phyloP scores from a whole-genome alignment of 306 rosid genomes.

The Adenanthera pavonina region DNA sequence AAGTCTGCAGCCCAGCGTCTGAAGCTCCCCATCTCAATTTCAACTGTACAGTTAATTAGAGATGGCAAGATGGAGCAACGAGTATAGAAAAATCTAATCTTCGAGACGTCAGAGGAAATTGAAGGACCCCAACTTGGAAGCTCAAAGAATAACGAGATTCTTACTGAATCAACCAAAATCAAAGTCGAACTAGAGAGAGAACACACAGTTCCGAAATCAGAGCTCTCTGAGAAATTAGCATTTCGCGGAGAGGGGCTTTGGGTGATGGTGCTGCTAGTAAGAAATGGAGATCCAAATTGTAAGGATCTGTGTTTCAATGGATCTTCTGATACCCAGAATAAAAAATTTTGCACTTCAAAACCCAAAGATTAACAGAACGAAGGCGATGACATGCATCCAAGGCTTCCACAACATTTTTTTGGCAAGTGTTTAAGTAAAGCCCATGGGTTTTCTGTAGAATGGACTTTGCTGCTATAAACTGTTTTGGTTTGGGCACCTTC shows the following conservation, averaged over 20 bases:
- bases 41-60: neutral
- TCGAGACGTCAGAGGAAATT: constrained; percentile 14
- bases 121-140: constrained; percentile 24
- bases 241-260: neutral
- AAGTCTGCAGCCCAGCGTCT: constrained; percentile 11
- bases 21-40: constrained; percentile 42
- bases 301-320: neutral
- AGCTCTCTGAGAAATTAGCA: neutral
- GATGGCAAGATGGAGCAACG: constrained; percentile 16
- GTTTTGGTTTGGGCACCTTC: neutral
- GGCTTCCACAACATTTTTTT: neutral
- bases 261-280: neutral
- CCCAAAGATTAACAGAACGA: neutral
- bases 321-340: too few species aligned
- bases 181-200: neutral
- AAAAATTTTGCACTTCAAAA: neutral
- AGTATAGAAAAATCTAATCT: neutral
- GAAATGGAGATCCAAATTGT: constrained; percentile 12
- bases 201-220: neutral
- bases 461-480: neutral
- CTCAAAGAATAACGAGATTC: constrained; percentile 2
- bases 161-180: neutral
- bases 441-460: neutral
- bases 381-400: neutral
- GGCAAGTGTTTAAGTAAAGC: neutral